Evolutionary conservation across 1,139 yeast genomes (phyloP), one percentile per base, ranked within the genome.

Genomic region (Insectozyma bohioensis): DNA sequence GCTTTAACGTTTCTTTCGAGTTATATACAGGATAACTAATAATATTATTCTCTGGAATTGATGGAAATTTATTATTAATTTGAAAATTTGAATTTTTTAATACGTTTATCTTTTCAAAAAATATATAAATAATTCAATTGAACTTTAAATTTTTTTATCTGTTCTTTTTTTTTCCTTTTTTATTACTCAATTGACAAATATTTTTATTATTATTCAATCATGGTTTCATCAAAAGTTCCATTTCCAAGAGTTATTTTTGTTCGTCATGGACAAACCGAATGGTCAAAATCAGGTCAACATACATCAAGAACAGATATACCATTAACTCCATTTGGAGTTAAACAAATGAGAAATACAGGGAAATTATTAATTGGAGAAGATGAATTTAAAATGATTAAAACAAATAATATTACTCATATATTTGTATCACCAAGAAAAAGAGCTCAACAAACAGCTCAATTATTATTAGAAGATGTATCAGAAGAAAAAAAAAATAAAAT

Each of bases 201-300:
- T 18, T 18, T 18, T 18, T 18, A 18, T 7, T 7, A 21, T 21
- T 11, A n/a, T n/a, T 20, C 22, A 20, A 20, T 20, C 22, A 20
- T 20, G 13, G 12, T 20, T 28, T 11, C 17, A 12, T 17, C 19
- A 8, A 22, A 24, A 24, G 20, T 12, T 5, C 28, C 67, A 28
- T 72, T 86, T 14, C 95, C 95, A 12, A 72, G 95, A 60, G 79
- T 86, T 25, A 76, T 86, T 21, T 78, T 86, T 47, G 78, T 85
- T 33, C 90, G 96, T 49, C 90, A 82, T 49, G 87, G 95, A 22
- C 96, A 90, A 63, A 90, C 97, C 3, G 95, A 80, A 58, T 90
- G 97, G 97, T 88, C 97, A 22, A 79, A 83, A 51, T 74, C 88
- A 4, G 97, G 97, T 20, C 95, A 86, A 56, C 82, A 86, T 60